Evolutionary conservation across 2,329 filamentous ascomycete genomes (phyloP).

Genomic region (Fusarium sp.): DNA sequence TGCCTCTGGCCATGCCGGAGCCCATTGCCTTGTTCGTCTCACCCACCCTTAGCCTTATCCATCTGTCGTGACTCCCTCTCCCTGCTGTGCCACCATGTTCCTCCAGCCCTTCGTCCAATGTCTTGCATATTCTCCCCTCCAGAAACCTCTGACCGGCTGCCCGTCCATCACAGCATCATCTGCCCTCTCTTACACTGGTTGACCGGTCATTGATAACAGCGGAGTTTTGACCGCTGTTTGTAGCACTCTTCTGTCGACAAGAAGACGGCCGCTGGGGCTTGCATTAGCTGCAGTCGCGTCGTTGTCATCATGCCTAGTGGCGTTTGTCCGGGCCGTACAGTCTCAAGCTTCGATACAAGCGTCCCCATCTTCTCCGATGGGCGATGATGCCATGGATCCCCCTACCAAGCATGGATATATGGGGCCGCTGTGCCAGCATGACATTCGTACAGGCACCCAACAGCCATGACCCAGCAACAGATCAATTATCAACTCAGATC

Average conservation of each 20-base stretch:
- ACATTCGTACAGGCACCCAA: constrained; percentile 24
- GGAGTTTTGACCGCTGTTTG: constrained; percentile 43
- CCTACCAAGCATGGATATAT: constrained; percentile 14
- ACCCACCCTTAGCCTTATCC: constrained; percentile 9
- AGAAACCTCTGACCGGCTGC: constrained; percentile 38
- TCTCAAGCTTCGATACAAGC: constrained; percentile 32
- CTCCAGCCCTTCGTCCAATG: constrained; percentile 37
- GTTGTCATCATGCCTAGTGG: constrained; percentile 30
- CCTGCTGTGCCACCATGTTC: constrained; percentile 31
- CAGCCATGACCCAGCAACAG: constrained; percentile 13
- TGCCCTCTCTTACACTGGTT: constrained; percentile 8
- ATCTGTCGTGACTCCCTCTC: constrained; percentile 13
- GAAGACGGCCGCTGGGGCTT: constrained; percentile 29
- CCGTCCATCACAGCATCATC: constrained; percentile 24
- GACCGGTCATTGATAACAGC: constrained; percentile 27
- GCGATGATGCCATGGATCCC: constrained; percentile 38
- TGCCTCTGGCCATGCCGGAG: constrained; percentile 5
- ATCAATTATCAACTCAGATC: constrained; percentile 5
- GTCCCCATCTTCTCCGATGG: constrained; percentile 32
- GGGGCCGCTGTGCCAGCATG: constrained; percentile 19
- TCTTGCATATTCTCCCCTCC: constrained; percentile 42
- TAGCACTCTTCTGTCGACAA: constrained; percentile 16
- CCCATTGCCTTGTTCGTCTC: constrained; percentile 15
- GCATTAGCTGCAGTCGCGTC: constrained; percentile 38
- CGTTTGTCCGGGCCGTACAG: constrained; percentile 33